Evolutionary conservation across 768 basidiomycete species (phyloP).

Genomic region (Phylloporus arenicola): DNA sequence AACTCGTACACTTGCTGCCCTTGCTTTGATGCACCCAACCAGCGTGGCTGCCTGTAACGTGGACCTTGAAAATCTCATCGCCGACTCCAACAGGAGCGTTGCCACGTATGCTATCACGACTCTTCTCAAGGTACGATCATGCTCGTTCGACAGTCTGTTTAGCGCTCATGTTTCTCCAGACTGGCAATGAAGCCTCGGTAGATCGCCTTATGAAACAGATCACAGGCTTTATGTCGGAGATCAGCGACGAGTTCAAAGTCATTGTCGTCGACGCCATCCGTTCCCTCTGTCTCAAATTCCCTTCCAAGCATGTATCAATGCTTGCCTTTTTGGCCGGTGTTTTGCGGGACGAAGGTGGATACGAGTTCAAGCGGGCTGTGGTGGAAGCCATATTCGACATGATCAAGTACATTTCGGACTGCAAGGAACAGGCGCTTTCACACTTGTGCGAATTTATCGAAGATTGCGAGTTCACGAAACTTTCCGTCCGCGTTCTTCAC

Average conservation of each 20-base stretch:
- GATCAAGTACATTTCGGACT: slow-evolving; percentile 95
- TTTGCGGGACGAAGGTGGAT: slow-evolving; percentile 95
- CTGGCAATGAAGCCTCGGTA: slow-evolving; percentile 97
- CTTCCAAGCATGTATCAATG: slow-evolving; percentile 94
- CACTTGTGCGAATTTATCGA: slow-evolving; percentile 99
- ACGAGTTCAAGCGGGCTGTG: slow-evolving; percentile 98
- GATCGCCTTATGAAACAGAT: slow-evolving; percentile 99
- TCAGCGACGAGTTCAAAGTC: slow-evolving; percentile 99
- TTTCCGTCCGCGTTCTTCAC: slow-evolving; percentile 94
- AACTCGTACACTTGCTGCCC: slow-evolving; percentile 86
- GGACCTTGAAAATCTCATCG: slow-evolving; percentile 94
- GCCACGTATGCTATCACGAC: slow-evolving; percentile 99
- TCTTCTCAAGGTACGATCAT: slow-evolving; percentile 70
- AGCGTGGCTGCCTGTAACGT: slow-evolving; percentile 91
- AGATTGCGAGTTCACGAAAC: slow-evolving; percentile 99
- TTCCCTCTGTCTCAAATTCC: slow-evolving; percentile 98
- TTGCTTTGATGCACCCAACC: slow-evolving; percentile 80
- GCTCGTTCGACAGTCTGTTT: not conserved
- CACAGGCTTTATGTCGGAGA: slow-evolving; percentile 97
- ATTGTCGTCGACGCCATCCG: slow-evolving; percentile 99
- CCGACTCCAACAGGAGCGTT: slow-evolving; percentile 91
- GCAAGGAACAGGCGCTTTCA: slow-evolving; percentile 95
- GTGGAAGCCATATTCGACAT: slow-evolving; percentile 99
- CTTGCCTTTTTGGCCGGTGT: slow-evolving; percentile 95
- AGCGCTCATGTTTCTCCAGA: slow-evolving; percentile 45